These are phyloP conservation scores for Hanseniaspora pseudoguilliermondii DNA, from an alignment of 805 yeast genomes.

Conservation along the genomic window DNA sequence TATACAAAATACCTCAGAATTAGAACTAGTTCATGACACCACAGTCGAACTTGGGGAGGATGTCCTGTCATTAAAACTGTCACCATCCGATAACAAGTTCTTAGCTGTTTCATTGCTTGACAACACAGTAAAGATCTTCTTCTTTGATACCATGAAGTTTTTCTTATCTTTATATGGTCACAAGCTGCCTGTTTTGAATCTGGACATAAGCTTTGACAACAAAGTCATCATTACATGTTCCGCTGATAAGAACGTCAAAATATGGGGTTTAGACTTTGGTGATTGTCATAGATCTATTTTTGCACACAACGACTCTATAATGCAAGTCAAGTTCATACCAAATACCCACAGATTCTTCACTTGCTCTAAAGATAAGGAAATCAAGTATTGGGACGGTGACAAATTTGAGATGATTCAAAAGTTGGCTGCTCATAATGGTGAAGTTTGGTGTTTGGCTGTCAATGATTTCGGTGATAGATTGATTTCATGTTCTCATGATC, in stretches of 20 bases:
- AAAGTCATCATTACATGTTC: conserved; percentile 83
- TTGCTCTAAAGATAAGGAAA: conserved; percentile 73
- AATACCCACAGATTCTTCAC: conserved; percentile 83
- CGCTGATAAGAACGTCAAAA: conserved; percentile 92
- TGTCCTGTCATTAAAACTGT: conserved; percentile 61
- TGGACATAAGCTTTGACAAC: conserved; percentile 82
- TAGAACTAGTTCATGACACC: conserved; percentile 59
- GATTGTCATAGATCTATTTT: conserved; percentile 95
- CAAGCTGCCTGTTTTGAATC: conserved; percentile 82
- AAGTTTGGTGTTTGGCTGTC: conserved; percentile 86
- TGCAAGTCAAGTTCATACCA: conserved; percentile 75
- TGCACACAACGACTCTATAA: conserved; percentile 92
- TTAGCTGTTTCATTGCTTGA: conserved; percentile 79
- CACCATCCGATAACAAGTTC: conserved; percentile 57
- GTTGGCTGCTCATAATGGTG: conserved; percentile 74
- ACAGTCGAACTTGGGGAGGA: conserved; percentile 82
- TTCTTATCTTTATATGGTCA: conserved; percentile 88
- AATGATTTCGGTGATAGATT: conserved; percentile 58
- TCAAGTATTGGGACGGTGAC: conserved; percentile 97
- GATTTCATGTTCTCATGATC: conserved; percentile 83
- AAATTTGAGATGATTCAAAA: conserved; percentile 90
- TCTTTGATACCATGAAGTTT: conserved; percentile 73
- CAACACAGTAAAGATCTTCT: conserved; percentile 91
- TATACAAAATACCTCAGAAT: conserved; percentile 39
- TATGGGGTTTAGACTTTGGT: conserved; percentile 98